Conservation (phyloP, 306 rosid genomes). For the Casuarina glauca region DNA sequence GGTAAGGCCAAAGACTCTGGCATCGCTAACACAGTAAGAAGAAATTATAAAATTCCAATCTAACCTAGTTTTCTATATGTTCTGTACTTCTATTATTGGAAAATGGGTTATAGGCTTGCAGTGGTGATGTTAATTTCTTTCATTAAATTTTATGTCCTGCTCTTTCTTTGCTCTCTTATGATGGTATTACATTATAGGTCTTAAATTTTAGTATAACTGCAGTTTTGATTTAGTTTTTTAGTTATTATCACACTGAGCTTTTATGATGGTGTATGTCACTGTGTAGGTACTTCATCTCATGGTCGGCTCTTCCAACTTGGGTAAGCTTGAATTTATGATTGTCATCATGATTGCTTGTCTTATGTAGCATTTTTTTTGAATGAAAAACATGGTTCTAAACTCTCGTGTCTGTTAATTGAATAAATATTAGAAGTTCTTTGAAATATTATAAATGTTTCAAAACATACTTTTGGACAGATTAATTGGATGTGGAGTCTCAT, state of each 20-base stretch:
- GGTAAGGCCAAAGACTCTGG: neutral
- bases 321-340: conserved; percentile 39
- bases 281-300: conserved; percentile 71
- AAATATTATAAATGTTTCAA: neutral
- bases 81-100: neutral
- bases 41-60: neutral
- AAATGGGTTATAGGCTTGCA: neutral
- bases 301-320: conserved; percentile 64
- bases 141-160: neutral
- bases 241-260: neutral
- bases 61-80: neutral
- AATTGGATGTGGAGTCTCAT: neutral
- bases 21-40: neutral
- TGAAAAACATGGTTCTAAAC: conserved; percentile 11
- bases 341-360: conserved; percentile 5
- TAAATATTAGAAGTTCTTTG: conserved; percentile 8
- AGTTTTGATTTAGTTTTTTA: neutral
- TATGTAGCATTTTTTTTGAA: neutral
- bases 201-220: neutral
- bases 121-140: neutral
- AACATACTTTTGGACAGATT: neutral
- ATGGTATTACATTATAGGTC: neutral
- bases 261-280: conserved; percentile 20
- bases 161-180: neutral
- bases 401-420: conserved; percentile 11